These are phyloP conservation scores for Coniosporium apollinis DNA, from an alignment of 495 filamentous ascomycete genomes.

Conservation along the genomic window DNA sequence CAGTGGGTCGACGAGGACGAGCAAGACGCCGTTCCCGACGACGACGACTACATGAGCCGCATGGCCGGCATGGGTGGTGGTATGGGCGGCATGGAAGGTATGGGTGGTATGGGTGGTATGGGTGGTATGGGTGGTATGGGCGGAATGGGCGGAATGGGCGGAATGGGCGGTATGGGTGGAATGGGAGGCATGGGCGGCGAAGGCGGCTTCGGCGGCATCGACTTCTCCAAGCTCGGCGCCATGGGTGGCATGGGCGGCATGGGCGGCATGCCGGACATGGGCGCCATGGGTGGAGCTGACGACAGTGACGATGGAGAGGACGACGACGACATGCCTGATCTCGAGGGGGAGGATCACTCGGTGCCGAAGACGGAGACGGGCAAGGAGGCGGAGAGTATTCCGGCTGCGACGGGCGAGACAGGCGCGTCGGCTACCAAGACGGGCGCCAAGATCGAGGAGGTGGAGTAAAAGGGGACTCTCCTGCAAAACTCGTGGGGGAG, in stretches of 20 bases:
- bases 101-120: conserved; percentile 22
- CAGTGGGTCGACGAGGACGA: conserved; percentile 99
- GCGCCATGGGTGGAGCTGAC: conserved; percentile 19
- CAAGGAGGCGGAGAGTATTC: conserved; percentile 11
- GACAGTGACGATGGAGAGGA: conserved; percentile 45
- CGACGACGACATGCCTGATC: conserved; percentile 45
- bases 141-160: conserved; percentile 27
- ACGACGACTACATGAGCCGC: conserved; percentile 50
- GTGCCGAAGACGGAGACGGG: conserved; percentile 24
- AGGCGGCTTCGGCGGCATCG: conserved; percentile 52
- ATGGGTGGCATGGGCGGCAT: conserved; percentile 27
- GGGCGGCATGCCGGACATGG: conserved; percentile 23
- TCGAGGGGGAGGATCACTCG: conserved; percentile 32
- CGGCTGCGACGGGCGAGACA: conserved; percentile 5
- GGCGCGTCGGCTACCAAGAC: conserved; percentile 9
- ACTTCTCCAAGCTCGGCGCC: conserved; percentile 76
- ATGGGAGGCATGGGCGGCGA: conserved; percentile 28
- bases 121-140: conserved; percentile 34
- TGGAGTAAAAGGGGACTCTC: conserved; percentile 25
- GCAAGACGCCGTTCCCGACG: conserved; percentile 74
- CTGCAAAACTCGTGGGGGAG: not conserved
- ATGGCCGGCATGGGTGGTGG: conserved; percentile 52
- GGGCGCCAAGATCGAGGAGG: conserved; percentile 38
- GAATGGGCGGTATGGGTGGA: conserved; percentile 19
- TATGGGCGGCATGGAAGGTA: conserved; percentile 23